Evolutionary conservation across 176 grass and related monocot species (phyloP).

Genomic region (Phragmites australis): DNA sequence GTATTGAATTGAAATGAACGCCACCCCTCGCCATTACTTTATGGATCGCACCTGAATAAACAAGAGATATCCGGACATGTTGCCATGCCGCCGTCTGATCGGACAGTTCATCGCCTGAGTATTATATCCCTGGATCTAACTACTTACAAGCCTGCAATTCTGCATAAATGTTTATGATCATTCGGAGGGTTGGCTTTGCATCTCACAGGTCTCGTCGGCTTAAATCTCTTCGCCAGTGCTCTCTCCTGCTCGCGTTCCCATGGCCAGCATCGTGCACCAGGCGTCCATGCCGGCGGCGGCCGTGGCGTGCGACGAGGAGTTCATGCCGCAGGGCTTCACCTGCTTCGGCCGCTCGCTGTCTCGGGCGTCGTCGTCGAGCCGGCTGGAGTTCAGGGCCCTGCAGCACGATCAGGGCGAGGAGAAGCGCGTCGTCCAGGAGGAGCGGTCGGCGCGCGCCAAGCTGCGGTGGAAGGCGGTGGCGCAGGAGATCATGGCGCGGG

Average conservation of each 20-base stretch:
- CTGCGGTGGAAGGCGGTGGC: constrained; percentile 57
- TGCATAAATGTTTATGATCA: constrained; percentile 19
- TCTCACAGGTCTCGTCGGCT: neutral
- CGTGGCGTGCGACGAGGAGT: constrained; percentile 40
- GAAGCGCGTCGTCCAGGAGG: constrained; percentile 38
- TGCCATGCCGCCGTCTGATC: constrained; percentile 44
- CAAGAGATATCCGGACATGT: constrained; percentile 37
- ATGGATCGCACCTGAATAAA: constrained; percentile 23
- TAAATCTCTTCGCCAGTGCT: neutral
- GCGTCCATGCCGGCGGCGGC: constrained; percentile 28
- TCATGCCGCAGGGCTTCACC: constrained; percentile 42
- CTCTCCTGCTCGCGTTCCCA: neutral
- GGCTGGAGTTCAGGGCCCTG: constrained; percentile 48
- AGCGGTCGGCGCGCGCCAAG: constrained; percentile 49
- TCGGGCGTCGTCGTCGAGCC: constrained; percentile 39
- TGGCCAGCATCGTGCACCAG: constrained; percentile 59
- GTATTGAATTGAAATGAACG: constrained; percentile 2
- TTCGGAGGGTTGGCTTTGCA: neutral
- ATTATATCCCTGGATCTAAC: constrained; percentile 54
- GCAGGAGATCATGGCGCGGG: constrained; percentile 49
- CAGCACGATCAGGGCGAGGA: constrained; percentile 26
- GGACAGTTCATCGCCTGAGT: constrained; percentile 46
- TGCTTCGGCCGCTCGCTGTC: constrained; percentile 65
- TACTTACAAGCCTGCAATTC: constrained; percentile 4
- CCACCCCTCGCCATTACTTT: constrained; percentile 21